Conservation (phyloP, 805 yeast species). For the Yarrowia alimentaria region DNA sequence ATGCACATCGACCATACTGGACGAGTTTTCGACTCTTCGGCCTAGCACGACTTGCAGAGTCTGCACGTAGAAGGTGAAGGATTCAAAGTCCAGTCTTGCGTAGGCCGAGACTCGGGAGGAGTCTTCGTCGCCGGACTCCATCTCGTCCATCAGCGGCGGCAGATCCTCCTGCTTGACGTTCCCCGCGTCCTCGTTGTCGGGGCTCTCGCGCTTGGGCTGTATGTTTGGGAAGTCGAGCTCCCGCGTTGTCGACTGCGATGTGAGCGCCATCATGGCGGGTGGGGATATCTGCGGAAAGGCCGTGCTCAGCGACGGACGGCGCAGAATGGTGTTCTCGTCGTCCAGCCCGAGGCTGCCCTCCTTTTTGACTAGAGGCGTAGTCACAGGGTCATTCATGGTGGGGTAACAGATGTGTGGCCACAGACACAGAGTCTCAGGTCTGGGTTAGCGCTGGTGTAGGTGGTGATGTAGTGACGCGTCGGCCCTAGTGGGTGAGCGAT, state of each 20-base stretch:
- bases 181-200: slow-evolving; percentile 3
- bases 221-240: slow-evolving; percentile 26
- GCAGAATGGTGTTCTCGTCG: slow-evolving; percentile 22
- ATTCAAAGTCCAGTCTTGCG: slow-evolving; percentile 74
- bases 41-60: slow-evolving; percentile 92
- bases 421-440: slow-evolving; percentile 27
- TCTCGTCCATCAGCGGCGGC: slow-evolving; percentile 23
- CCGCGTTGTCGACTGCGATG: slow-evolving; percentile 13
- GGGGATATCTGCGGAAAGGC: slow-evolving; percentile 20
- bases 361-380: slow-evolving; percentile 24
- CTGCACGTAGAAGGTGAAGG: slow-evolving; percentile 92
- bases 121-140: slow-evolving; percentile 29
- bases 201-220: slow-evolving; percentile 23
- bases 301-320: slow-evolving; percentile 26
- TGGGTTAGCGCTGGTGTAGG: no score
- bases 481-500: not conserved
- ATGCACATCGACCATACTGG: slow-evolving; percentile 70
- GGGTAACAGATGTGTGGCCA: slow-evolving; percentile 15
- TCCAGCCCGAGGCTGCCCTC: slow-evolving; percentile 26
- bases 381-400: slow-evolving; percentile 23
- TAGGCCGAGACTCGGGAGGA: slow-evolving; percentile 44
- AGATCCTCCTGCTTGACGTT: slow-evolving; percentile 16
- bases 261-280: slow-evolving; percentile 25
- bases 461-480: slow-evolving; percentile 20
- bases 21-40: slow-evolving; percentile 73